phyloP scores from a whole-genome alignment of 495 filamentous ascomycete genomes.

The Penicillium fimorum region DNA sequence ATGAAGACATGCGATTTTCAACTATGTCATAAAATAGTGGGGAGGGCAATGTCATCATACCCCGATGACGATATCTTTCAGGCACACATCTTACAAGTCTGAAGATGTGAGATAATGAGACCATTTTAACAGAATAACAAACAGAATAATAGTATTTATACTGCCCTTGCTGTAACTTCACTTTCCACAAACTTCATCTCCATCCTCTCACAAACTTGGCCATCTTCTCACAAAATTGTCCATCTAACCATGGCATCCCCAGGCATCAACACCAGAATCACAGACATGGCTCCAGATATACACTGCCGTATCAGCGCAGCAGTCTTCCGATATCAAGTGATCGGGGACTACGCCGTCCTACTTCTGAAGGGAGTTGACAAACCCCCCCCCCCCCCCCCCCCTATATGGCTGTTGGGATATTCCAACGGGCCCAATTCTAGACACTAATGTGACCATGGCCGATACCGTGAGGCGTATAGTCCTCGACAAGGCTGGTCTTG shows the following conservation, averaged over 20 bases:
- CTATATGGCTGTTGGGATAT: background rate
- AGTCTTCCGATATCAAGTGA: background rate
- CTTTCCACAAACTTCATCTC: background rate
- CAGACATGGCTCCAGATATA: background rate
- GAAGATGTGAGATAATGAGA: background rate
- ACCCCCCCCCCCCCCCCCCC: no score
- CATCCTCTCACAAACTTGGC: background rate
- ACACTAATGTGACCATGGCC: background rate
- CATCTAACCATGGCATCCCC: no score
- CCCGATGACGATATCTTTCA: background rate
- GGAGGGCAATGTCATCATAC: background rate
- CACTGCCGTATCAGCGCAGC: background rate
- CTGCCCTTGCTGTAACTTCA: background rate
- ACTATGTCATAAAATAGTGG: constrained; percentile 20
- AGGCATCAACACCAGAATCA: background rate
- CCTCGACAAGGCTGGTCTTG: background rate
- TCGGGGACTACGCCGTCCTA: background rate
- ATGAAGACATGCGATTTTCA: background rate
- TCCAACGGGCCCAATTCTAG: no score
- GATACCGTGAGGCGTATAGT: background rate
- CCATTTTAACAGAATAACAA: background rate
- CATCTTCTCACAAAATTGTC: no score
- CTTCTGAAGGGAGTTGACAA: background rate
- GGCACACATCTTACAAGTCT: no score
- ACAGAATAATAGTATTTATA: background rate